phyloP scores from a whole-genome alignment of 106 monocot genomes.

The Phalaenopsis equestris region DNA sequence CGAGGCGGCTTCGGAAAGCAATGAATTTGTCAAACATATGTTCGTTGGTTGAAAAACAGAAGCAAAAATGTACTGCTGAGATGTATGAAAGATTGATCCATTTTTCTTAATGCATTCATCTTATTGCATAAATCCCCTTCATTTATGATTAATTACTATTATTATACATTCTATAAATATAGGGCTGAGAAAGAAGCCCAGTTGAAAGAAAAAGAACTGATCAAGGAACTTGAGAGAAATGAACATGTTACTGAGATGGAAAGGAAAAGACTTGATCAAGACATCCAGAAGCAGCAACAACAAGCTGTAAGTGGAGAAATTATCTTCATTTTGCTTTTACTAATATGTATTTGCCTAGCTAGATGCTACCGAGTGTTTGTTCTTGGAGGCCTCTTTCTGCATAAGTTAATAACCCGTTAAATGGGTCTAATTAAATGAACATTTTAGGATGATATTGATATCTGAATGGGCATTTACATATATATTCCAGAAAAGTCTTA shows the following conservation, averaged over 20 bases:
- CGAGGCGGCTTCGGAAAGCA: slow-evolving; percentile 47
- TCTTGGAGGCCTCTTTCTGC: background rate
- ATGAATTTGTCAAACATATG: slow-evolving; percentile 34
- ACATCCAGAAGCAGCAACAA: slow-evolving; percentile 51
- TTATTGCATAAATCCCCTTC: background rate
- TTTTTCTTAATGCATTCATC: background rate
- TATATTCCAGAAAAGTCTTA: too few species aligned
- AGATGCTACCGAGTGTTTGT: background rate
- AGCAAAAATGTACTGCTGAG: slow-evolving; percentile 35
- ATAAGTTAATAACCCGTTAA: too few species aligned
- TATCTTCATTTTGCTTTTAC: background rate
- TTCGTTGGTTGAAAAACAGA: slow-evolving; percentile 50
- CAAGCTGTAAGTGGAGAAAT: slow-evolving; percentile 37
- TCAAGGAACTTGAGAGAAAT: slow-evolving; percentile 49
- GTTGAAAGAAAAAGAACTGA: slow-evolving; percentile 52
- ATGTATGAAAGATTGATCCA: slow-evolving; percentile 31
- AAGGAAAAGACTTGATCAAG: slow-evolving; percentile 53
- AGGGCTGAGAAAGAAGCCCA: slow-evolving; percentile 61
- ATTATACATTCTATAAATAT: background rate
- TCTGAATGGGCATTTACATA: background rate
- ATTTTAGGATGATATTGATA: background rate
- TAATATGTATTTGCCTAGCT: background rate
- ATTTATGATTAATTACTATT: background rate
- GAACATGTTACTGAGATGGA: slow-evolving; percentile 45
- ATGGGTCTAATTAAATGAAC: too few species aligned